A percentile compares a stretch with the other conserved stretches of the same genome.
Conservation (phyloP, 208 protist species). For the Leishmania arabica region DNA sequence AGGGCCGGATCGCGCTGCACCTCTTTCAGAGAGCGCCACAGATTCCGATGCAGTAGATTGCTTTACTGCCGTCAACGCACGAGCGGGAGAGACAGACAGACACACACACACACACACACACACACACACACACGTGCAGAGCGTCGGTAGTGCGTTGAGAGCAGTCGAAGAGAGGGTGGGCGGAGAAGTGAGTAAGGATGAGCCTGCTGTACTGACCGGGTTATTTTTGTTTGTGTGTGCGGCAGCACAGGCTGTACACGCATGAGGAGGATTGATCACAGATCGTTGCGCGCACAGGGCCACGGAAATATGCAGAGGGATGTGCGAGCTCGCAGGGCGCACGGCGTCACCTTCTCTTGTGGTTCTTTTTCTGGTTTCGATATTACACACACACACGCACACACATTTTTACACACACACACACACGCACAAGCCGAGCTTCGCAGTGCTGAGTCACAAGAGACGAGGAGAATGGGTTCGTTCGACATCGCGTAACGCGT, state of each 20-base stretch:
- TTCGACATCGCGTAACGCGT: not conserved
- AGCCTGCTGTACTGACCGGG: too few species aligned
- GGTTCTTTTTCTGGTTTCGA: not conserved
- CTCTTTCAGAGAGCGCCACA: not conserved
- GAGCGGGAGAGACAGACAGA: too few species aligned
- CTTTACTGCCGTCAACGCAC: too few species aligned
- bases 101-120: not conserved
- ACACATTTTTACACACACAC: not conserved
- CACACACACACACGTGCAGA: not conserved
- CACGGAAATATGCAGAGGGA: too few species aligned
- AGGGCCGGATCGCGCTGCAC: not conserved
- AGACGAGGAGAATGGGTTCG: not conserved
- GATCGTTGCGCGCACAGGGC: too few species aligned
- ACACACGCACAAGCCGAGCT: not conserved
- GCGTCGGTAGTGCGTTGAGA: not conserved
- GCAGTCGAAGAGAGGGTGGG: not conserved
- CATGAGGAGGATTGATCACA: too few species aligned
- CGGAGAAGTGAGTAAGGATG: too few species aligned
- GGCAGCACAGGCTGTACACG: too few species aligned
- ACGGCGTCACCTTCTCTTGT: not conserved
- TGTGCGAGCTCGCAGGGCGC: not conserved
- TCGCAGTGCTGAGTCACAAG: not conserved
- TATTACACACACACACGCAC: too few species aligned
- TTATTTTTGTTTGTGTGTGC: too few species aligned
- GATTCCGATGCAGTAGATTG: not conserved